These are phyloP conservation scores for Fusarium sp. DNA, from an alignment of 2,329 filamentous ascomycete genomes.

Conservation along the genomic window DNA sequence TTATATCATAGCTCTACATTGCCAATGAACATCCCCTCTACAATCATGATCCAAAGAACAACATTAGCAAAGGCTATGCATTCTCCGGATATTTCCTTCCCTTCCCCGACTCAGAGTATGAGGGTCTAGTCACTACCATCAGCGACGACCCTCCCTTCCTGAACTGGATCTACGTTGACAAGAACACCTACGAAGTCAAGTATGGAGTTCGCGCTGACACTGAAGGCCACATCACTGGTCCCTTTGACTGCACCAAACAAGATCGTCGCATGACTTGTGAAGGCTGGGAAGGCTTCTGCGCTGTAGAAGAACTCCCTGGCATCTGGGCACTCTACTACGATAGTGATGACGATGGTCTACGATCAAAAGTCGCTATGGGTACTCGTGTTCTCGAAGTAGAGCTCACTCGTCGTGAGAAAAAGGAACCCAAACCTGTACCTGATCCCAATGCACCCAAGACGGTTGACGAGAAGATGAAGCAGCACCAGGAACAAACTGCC, in stretches of 20 bases:
- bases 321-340: slow-evolving; percentile 63
- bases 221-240: slow-evolving; percentile 58
- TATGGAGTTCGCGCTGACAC: slow-evolving; percentile 58
- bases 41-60: slow-evolving; percentile 47
- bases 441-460: slow-evolving; percentile 36
- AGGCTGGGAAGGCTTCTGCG: slow-evolving; percentile 62
- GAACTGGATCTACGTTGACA: slow-evolving; percentile 63
- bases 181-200: slow-evolving; percentile 58
- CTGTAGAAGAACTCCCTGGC: slow-evolving; percentile 55
- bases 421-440: slow-evolving; percentile 43
- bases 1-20: slow-evolving; percentile 43
- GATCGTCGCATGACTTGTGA: slow-evolving; percentile 62
- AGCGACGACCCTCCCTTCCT: slow-evolving; percentile 61
- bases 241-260: slow-evolving; percentile 64
- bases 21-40: slow-evolving; percentile 45
- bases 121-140: slow-evolving; percentile 61
- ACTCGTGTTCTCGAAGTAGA: slow-evolving; percentile 67
- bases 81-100: slow-evolving; percentile 69
- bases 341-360: slow-evolving; percentile 57
- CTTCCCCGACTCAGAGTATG: slow-evolving; percentile 62
- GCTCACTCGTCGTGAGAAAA: slow-evolving; percentile 62
- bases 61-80: slow-evolving; percentile 63
- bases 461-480: slow-evolving; percentile 47
- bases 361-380: slow-evolving; percentile 57
- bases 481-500: slow-evolving; percentile 42